Percentiles rank a stretch among this genome's conserved stretches.
Evolutionary conservation across 805 yeast genomes (phyloP).

Genomic region (Suhomyces canberraensis): DNA sequence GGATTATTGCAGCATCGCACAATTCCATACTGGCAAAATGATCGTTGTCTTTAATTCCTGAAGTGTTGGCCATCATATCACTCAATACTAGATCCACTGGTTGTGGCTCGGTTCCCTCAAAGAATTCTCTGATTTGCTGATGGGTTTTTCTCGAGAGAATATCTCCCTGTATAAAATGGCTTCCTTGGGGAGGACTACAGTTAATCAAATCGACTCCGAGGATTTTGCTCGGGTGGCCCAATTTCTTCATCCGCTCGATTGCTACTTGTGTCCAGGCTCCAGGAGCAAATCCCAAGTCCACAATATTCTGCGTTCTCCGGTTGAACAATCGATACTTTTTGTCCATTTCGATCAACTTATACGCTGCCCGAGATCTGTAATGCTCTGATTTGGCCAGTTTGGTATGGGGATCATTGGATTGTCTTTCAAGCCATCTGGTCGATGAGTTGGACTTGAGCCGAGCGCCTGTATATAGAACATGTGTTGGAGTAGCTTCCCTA

Average conservation of each 20-base stretch:
- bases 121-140: slow-evolving; percentile 48
- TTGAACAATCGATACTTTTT: slow-evolving; percentile 56
- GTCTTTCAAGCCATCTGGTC: slow-evolving; percentile 72
- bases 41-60: slow-evolving; percentile 78
- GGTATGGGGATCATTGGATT: slow-evolving; percentile 60
- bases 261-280: slow-evolving; percentile 33
- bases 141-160: slow-evolving; percentile 50
- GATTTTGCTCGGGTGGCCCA: slow-evolving; percentile 11
- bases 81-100: slow-evolving; percentile 51
- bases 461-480: no score
- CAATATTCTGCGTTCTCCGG: slow-evolving; percentile 52
- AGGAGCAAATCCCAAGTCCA: slow-evolving; percentile 61
- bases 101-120: slow-evolving; percentile 24
- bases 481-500: no score
- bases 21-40: slow-evolving; percentile 85
- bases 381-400: slow-evolving; percentile 62
- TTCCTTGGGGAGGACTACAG: slow-evolving; percentile 36
- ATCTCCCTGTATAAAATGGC: slow-evolving; percentile 39
- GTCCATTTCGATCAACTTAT: slow-evolving; percentile 75
- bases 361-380: slow-evolving; percentile 85
- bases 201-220: slow-evolving; percentile 31
- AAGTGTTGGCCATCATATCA: slow-evolving; percentile 89
- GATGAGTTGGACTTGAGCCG: slow-evolving; percentile 49
- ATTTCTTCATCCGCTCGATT: slow-evolving; percentile 12
- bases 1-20: slow-evolving; percentile 84